These are phyloP conservation scores for Volvox africanus DNA, from an alignment of 139 green algal genomes.

Conservation along the genomic window DNA sequence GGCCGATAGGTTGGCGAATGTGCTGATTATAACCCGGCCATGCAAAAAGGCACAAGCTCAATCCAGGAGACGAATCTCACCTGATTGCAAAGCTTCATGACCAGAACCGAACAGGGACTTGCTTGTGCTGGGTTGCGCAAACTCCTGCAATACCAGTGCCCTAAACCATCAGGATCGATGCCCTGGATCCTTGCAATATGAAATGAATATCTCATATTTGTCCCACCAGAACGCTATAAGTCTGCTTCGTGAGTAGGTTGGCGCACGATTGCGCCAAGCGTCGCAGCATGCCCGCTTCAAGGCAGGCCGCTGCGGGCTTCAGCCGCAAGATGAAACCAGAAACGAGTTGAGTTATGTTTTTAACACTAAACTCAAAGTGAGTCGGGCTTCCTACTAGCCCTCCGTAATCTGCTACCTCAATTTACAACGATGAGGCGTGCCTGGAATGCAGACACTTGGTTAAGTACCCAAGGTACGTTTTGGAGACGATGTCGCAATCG, in stretches of 20 bases:
- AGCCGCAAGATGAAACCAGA: too few relatives aligned
- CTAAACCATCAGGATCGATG: not conserved
- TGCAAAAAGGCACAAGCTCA: too few relatives aligned
- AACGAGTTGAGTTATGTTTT: too few relatives aligned
- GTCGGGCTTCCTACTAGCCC: too few relatives aligned
- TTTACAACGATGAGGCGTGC: too few relatives aligned
- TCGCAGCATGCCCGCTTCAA: slow-evolving; percentile 9
- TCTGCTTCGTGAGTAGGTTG: not conserved
- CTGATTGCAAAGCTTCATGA: slow-evolving; percentile 3
- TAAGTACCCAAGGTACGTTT: too few relatives aligned
- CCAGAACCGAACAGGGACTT: not conserved
- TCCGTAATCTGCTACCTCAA: too few relatives aligned
- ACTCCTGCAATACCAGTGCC: not conserved
- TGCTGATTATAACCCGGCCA: too few relatives aligned
- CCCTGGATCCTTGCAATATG: not conserved
- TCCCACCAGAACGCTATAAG: not conserved
- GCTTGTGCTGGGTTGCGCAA: slow-evolving; percentile 32
- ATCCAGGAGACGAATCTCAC: not conserved
- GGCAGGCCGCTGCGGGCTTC: too few relatives aligned
- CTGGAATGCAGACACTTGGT: too few relatives aligned
- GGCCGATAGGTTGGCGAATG: not conserved
- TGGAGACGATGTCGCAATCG: too few relatives aligned
- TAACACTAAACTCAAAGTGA: too few relatives aligned
- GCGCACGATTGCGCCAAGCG: slow-evolving; percentile 33
- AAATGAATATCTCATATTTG: not conserved